These are phyloP conservation scores for Paecilomyces fulvus DNA, from an alignment of 2,329 filamentous ascomycete genomes.

Conservation along the genomic window DNA sequence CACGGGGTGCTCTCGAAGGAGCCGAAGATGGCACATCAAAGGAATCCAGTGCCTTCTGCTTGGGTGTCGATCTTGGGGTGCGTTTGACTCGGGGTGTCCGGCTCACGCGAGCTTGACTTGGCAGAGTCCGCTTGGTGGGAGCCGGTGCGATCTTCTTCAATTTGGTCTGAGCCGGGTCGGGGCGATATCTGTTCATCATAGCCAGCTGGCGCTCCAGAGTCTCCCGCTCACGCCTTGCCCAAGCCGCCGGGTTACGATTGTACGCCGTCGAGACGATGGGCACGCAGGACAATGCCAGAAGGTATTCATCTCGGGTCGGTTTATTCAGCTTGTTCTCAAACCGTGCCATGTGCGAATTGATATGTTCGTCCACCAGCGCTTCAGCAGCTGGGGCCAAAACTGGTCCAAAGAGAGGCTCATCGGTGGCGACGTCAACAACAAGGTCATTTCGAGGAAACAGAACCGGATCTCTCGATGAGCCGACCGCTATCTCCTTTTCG, in stretches of 20 bases:
- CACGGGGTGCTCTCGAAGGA: conserved; percentile 35
- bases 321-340: conserved; percentile 34
- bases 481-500: conserved; percentile 18
- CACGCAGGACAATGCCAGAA: conserved; percentile 35
- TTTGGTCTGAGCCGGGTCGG: conserved; percentile 19
- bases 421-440: conserved; percentile 21
- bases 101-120: conserved; percentile 20
- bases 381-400: conserved; percentile 25
- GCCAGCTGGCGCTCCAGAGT: conserved; percentile 32
- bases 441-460: conserved; percentile 34
- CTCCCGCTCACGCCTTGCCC: conserved; percentile 34
- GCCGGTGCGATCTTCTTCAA: conserved; percentile 35
- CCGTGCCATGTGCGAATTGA: conserved; percentile 33
- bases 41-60: conserved; percentile 28
- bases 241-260: conserved; percentile 37
- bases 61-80: conserved; percentile 34
- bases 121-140: conserved; percentile 20
- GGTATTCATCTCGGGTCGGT: conserved; percentile 37
- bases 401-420: conserved; percentile 35
- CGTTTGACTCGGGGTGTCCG: conserved; percentile 27
- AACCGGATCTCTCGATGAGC: conserved; percentile 29
- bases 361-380: conserved; percentile 34
- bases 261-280: conserved; percentile 34
- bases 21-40: conserved; percentile 27
- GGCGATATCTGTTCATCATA: conserved; percentile 32